phyloP scores from a whole-genome alignment of 257 asterid genomes.

The Leptodermis oblonga region DNA sequence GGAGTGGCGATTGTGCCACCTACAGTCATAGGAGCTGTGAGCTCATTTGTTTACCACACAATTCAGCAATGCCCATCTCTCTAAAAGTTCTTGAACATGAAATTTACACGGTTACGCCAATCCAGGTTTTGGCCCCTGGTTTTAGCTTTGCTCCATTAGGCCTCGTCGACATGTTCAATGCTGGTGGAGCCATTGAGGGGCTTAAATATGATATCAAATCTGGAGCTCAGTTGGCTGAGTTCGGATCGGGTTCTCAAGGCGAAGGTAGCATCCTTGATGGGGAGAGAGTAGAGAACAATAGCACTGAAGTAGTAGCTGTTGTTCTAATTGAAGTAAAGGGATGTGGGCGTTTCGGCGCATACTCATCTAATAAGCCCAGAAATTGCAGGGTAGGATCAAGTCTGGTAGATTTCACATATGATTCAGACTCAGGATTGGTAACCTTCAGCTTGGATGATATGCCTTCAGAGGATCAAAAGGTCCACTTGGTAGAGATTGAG shows the following conservation, averaged over 20 bases:
- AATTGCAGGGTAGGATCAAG: slow-evolving; percentile 37
- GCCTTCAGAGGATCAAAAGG: slow-evolving; percentile 53
- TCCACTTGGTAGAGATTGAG: slow-evolving; percentile 54
- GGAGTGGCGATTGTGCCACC: slow-evolving; percentile 64
- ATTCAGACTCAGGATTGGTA: slow-evolving; percentile 52
- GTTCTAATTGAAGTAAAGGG: slow-evolving; percentile 63
- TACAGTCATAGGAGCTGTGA: slow-evolving; percentile 42
- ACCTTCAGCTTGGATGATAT: slow-evolving; percentile 47
- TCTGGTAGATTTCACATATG: slow-evolving; percentile 44
- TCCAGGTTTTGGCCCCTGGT: slow-evolving; percentile 43
- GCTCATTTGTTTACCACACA: slow-evolving; percentile 37
- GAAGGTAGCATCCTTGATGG: slow-evolving; percentile 20
- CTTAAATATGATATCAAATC: slow-evolving; percentile 40
- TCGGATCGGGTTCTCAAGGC: slow-evolving; percentile 23
- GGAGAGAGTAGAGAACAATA: slow-evolving; percentile 28
- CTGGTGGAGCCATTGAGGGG: slow-evolving; percentile 72
- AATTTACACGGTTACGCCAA: slow-evolving; percentile 61
- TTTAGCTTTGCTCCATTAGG: slow-evolving; percentile 66
- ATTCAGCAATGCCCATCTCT: slow-evolving; percentile 62
- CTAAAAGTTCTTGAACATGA: slow-evolving; percentile 84
- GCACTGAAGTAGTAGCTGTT: slow-evolving; percentile 34
- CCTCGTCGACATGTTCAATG: slow-evolving; percentile 74
- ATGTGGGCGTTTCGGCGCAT: slow-evolving; percentile 68
- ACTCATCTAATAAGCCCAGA: slow-evolving; percentile 57
- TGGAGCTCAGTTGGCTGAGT: slow-evolving; percentile 30